Evolutionary conservation across 2,329 filamentous ascomycete species (phyloP).

Genomic region (Dactylellina haptotyla): DNA sequence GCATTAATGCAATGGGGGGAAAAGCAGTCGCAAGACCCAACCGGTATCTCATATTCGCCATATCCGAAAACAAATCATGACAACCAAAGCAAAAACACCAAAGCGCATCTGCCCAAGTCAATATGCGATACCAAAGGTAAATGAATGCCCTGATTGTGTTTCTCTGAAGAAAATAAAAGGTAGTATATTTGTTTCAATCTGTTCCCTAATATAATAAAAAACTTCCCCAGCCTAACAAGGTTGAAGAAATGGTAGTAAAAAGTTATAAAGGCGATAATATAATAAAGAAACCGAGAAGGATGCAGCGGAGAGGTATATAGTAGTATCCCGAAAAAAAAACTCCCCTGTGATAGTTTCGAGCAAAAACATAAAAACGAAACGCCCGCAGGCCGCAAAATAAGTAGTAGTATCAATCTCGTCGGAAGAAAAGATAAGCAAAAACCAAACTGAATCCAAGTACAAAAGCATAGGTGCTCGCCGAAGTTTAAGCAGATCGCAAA

Average conservation of each 20-base stretch:
- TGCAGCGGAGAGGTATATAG: constrained; percentile 54
- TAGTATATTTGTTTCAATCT: constrained; percentile 25
- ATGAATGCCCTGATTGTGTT: neutral
- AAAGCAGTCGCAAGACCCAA: no score
- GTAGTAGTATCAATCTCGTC: constrained; percentile 34
- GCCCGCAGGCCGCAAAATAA: neutral
- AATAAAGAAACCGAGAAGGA: constrained; percentile 24
- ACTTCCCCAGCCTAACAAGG: no score
- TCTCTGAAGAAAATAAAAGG: constrained; percentile 5
- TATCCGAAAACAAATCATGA: no score
- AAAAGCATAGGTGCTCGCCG: neutral
- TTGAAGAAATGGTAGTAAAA: constrained; percentile 14
- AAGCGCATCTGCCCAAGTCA: no score
- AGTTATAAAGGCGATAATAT: constrained; percentile 6
- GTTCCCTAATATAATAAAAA: constrained; percentile 15
- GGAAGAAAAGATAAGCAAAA: constrained; percentile 9
- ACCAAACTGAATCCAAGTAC: neutral
- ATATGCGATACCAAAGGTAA: neutral
- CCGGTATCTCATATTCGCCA: no score
- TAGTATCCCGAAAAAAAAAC: constrained; percentile 6
- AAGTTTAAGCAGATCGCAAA: constrained; percentile 3
- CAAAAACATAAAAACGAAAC: neutral
- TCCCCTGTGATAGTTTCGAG: constrained; percentile 3
- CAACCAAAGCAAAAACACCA: no score
- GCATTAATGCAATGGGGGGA: no score